Base-by-base conservation (phyloP, 148 eudicot genomes). In the Arctostaphylos glauca region DNA sequence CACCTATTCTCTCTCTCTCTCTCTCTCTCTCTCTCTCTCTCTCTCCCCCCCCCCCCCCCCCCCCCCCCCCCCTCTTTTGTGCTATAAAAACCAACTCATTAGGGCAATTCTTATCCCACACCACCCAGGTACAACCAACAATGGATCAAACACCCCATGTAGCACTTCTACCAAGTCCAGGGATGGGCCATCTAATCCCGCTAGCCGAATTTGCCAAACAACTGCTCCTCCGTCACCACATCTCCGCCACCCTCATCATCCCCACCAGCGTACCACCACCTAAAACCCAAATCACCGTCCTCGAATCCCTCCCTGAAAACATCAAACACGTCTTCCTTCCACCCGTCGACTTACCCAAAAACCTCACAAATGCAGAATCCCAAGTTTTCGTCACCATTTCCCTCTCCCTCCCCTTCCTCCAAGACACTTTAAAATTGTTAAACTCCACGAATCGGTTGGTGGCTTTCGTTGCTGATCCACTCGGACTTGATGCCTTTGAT, bases 111-210 rank as follows among this genome's bases (percentile, higher is more conserved):
- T n/a, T n/a, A n/a, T n/a, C n/a, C n/a, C n/a, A n/a, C n/a, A n/a
- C n/a, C n/a, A n/a, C n/a, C n/a, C n/a, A n/a, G n/a, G n/a, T n/a
- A n/a, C n/a, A n/a, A n/a, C n/a, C n/a, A n/a, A n/a, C n/a, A n/a
- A n/a, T 78, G 84, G 76, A 58, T 6, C 52, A 56, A 41, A 47
- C 87, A 7, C 82, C 86, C 43, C 92, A 90, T 18, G 59, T 92
- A 55, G 88, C 88, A n/a, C 47, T 92, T 50, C 23, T 90, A 41
- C 88, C 94, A 15, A 89, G 89, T 21, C 92, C 91, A 0, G 94
- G 90, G 5, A 91, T 91, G 90, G 94, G 94, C 53, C 94, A 89
- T 53, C 83, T 91, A 0, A 90, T 89, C 66, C 94, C 94, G 38
- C 54, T 90, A 0, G 48, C 80, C 4, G 83, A 84, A 10, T 83